Evolutionary conservation across 179 eudicot genomes (phyloP).

Genomic region (Heliamphora pulchella): DNA sequence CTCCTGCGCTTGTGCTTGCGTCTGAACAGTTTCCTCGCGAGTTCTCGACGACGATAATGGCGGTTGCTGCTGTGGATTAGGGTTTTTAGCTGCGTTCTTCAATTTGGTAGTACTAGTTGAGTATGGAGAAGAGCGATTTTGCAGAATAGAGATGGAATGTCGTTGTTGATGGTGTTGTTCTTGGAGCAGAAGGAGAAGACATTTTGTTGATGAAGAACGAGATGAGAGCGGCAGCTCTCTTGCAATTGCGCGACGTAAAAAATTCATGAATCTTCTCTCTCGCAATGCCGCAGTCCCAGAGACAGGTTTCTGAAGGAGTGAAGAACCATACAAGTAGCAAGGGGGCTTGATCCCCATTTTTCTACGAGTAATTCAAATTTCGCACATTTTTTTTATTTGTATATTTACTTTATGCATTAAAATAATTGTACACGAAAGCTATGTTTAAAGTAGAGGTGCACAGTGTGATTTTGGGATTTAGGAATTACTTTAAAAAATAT

Average conservation of each 20-base stretch:
- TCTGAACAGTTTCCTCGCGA: background rate
- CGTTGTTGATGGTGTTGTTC: background rate
- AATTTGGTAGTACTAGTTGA: background rate
- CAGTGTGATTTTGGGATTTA: too few relatives aligned
- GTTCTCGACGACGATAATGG: background rate
- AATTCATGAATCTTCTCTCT: constrained; percentile 5
- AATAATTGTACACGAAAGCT: too few relatives aligned
- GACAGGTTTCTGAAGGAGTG: background rate
- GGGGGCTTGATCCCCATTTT: too few relatives aligned
- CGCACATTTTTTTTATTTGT: too few relatives aligned
- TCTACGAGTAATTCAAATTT: too few relatives aligned
- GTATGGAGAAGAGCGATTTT: constrained; percentile 8
- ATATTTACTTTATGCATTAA: too few relatives aligned
- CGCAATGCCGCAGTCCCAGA: background rate
- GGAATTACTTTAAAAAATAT: too few relatives aligned
- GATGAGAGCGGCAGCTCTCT: background rate
- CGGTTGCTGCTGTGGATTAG: background rate
- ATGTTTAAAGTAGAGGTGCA: too few relatives aligned
- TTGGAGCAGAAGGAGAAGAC: background rate
- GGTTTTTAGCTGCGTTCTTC: background rate
- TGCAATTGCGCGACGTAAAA: background rate
- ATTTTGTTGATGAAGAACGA: constrained; percentile 7
- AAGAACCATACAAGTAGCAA: background rate
- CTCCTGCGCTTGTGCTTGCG: background rate
- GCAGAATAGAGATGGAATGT: background rate